These are phyloP conservation scores for Saposhnikovia divaricata DNA, from an alignment of 129 eudicot species.

Conservation along the genomic window DNA sequence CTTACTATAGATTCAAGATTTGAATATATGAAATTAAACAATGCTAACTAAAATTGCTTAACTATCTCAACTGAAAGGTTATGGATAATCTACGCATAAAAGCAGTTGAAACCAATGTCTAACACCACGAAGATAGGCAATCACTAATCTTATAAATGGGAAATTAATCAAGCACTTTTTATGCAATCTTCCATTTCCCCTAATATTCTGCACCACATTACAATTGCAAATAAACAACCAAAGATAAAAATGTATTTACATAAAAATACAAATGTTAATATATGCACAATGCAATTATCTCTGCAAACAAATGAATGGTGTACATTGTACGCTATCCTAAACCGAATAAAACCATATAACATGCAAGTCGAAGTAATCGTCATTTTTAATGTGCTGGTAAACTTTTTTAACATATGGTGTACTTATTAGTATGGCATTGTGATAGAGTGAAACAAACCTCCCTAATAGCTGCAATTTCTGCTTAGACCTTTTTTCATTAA, in stretches of 20 bases:
- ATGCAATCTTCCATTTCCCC: too few species aligned
- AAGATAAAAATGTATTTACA: background rate
- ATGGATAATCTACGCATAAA: background rate
- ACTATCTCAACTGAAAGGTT: background rate
- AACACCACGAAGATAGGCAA: background rate
- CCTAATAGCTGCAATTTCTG: constrained; percentile 70
- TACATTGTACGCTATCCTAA: background rate
- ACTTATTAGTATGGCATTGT: background rate
- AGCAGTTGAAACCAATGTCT: background rate
- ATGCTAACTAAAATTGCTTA: background rate
- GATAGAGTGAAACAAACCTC: constrained; percentile 33
- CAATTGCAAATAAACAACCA: background rate
- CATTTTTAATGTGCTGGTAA: background rate
- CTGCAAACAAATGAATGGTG: background rate
- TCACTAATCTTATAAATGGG: background rate
- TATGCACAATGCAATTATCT: background rate
- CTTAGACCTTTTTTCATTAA: constrained; percentile 52
- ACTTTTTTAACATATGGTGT: background rate
- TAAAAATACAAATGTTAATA: background rate
- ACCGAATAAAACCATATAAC: background rate
- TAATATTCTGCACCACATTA: too few species aligned
- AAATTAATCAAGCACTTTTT: background rate
- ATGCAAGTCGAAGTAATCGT: background rate
- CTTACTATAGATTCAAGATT: background rate
- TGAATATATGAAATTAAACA: background rate